Evolutionary conservation across 1,139 yeast genomes (phyloP), one percentile per base, ranked within the genome.

Genomic region (Ogataea hybrid): DNA sequence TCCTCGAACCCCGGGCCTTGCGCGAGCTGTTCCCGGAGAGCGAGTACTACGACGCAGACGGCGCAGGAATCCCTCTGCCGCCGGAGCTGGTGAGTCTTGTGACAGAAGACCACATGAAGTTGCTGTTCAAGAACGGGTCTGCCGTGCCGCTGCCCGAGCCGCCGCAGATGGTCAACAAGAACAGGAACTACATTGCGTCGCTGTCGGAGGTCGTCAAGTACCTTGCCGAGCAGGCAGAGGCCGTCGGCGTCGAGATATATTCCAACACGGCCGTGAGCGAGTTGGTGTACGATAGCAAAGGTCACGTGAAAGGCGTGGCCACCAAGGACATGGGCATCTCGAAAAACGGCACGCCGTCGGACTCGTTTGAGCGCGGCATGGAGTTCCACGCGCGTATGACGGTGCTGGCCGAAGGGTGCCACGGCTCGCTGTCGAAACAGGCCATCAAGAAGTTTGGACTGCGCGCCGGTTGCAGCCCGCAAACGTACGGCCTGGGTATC

Each of bases 381-480:
- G 97, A 88, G 62, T 92, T 92, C 64, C 94, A 84, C 55, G 88
- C 97, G 2, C 76, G 90, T 56, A 70, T 82, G 47, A 90, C 97
- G 0, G 83, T 92, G 16, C 73, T 92, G 40, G 96, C 96, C 3
- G 98, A 92, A 66, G 98, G 98, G 16, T 92, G 98, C 61, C 97
- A 89, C 64, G 98, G 98, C 0, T 89, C 97, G 1, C 69, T 92
- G 43, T 72, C 92, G 9, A 90, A 92, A 61, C 78, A 84, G 57
- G 81, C 79, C 1, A 83, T 90, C 44, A 67, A 75, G 43, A 79
- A 82, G 55, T 92, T 67, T 63, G 71, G 81, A 35, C 69, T 92
- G 43, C 75, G 97, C 46, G 73, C 74, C 41, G 75, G 81, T 39
- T 67, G 74, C 25, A 80, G 82, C 48, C 81, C 84, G 5, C 98